Evolutionary conservation across 768 basidiomycete genomes (phyloP), one percentile per base, ranked within the genome.

Genomic region (Cystobasidium ongulense): DNA sequence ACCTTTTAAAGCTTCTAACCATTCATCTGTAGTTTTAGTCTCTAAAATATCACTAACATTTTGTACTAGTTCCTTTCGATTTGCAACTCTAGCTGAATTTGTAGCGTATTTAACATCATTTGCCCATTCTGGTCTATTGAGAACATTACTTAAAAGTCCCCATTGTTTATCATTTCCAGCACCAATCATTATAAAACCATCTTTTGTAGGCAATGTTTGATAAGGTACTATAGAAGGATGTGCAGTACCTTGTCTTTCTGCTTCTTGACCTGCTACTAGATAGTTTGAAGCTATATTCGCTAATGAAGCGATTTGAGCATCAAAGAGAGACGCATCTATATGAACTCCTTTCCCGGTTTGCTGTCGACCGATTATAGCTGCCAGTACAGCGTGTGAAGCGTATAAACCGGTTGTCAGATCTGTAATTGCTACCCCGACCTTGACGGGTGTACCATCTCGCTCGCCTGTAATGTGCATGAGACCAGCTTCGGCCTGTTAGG

Each of bases 221-320:
- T 94, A 95, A 1, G 92, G 92, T 7, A 93, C 94, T 78, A 97
- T 89, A 21, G 91, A 92, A 17, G 94, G 90, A 80, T 97, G 94
- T 0, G 90, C 87, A 33, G 94, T 96, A n/a, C 94, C 94, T 80
- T 91, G 88, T 67, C 94, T 84, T 36, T 85, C 84, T 27, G 89
- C 94, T 80, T 93, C 90, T 80, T 88, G 82, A 18, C 88, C 90
- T 13, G 90, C 86, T 68, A 96, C 89, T 67, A 97, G 87, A 83
- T 91, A 95, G 82, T 94, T 95, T 18, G 90, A 91, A 1, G 35
- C 57, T 18, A 73, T 57, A 46, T 67, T 74, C 1, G 73, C 36
- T 17, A 59, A 41, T 25, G 35, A 29, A 25, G 68, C 57, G 73
- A 90, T 91, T 83, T 95, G 93, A 17, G 89, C 87, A 78, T 96